Evolutionary conservation across 2,329 filamentous ascomycete genomes (phyloP), one percentile per base, ranked within the genome.

Genomic region (Sporothrix pallida): DNA sequence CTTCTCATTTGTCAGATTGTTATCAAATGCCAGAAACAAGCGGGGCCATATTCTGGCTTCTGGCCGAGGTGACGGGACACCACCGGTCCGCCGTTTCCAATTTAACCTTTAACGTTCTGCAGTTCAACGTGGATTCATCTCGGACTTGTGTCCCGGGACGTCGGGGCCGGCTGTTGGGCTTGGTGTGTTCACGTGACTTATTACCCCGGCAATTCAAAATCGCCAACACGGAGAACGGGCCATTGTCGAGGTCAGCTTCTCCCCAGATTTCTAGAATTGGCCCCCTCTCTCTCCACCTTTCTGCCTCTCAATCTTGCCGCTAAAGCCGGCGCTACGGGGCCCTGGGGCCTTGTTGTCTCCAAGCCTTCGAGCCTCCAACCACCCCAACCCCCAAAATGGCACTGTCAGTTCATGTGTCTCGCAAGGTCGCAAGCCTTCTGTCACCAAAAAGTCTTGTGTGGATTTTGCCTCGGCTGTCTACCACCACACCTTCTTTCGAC

Each of bases 121-220:
- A 37, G 31, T 37, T 37, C 31, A 6, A 37, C 4, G 31, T 44
- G 37, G 52, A 7, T 42, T 37, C 23, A 31, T 31, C 15, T 20
- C 26, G 20, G 44, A n/a, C 44, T 50, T 44, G n/a, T 31, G 65
- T 13, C 20, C 65, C 65, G 63, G 23, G 65, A 37, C 23, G 44
- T 52, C 65, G 65, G 65, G 23, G 23, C 46, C 65, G 65, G 65
- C 3, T 68, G 65, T 37, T 3, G 6, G 6, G 23, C 52, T 48
- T 42, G 26, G 23, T 2, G 23, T 3, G 42, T 6, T 2, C 72
- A 73, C 67, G 72, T 73, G 72, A 73, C 46, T 65, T 73, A 73
- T 73, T 70, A 58, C 67, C 72, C 72, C 72, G 72, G 72, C 67
- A 70, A 72, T 58, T 68, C 48, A 15, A 44, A 31, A 26, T 12